Conservation (phyloP, 2,329 filamentous ascomycete genomes). For the Thermoascus crustaceus region DNA sequence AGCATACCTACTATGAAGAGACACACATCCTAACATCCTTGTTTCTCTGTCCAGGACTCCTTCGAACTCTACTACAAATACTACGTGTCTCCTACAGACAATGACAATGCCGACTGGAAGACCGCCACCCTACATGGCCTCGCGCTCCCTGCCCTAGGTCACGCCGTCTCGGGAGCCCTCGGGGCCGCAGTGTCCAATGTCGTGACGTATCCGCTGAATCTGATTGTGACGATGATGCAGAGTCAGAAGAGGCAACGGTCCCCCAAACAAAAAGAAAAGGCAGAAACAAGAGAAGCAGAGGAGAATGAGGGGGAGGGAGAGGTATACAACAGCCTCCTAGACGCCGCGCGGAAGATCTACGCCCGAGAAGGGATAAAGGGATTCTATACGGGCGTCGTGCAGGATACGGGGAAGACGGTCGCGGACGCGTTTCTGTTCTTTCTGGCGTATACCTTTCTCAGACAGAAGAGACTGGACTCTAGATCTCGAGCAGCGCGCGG, state of each 20-base stretch:
- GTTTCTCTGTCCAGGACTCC: background rate
- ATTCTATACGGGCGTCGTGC: constrained; percentile 59
- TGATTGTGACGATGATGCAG: constrained; percentile 74
- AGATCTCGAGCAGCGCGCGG: constrained; percentile 18
- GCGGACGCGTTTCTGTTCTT: constrained; percentile 81
- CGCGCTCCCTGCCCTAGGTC: constrained; percentile 64
- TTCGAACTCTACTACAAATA: constrained; percentile 35
- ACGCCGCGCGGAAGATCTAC: constrained; percentile 65
- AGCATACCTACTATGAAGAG: too few relatives aligned
- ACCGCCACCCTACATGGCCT: constrained; percentile 27
- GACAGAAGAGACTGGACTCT: constrained; percentile 37
- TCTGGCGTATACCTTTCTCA: constrained; percentile 61
- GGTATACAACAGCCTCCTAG: constrained; percentile 58
- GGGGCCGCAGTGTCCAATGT: constrained; percentile 74
- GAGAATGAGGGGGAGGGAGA: constrained; percentile 23
- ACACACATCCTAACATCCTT: too few relatives aligned
- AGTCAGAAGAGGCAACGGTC: constrained; percentile 64
- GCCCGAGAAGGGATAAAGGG: constrained; percentile 62
- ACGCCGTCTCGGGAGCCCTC: constrained; percentile 70
- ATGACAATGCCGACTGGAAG: constrained; percentile 22
- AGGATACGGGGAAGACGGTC: constrained; percentile 59
- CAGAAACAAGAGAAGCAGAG: constrained; percentile 48
- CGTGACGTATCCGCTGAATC: constrained; percentile 69
- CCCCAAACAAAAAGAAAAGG: constrained; percentile 23
- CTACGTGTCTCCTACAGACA: constrained; percentile 19